Conservation (phyloP, 169 alveolate genomes). For the Theileria orientalis region DNA sequence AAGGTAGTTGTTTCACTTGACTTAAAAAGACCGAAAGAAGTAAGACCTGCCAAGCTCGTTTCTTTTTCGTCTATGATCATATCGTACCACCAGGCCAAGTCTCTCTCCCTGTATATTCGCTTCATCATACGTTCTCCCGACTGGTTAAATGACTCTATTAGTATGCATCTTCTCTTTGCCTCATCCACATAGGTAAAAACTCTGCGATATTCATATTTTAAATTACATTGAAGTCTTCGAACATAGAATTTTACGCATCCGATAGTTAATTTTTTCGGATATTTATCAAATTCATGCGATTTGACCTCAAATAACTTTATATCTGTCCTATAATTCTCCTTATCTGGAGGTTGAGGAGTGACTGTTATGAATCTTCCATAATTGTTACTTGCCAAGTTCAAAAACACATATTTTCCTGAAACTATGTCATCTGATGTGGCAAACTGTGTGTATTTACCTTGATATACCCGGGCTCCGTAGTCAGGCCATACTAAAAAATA, state of each 20-base stretch:
- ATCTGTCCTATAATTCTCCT: conserved; percentile 21
- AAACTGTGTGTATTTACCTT: neutral
- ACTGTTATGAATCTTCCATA: conserved; percentile 37
- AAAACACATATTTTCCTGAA: conserved; percentile 22
- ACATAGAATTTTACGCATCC: conserved; percentile 44
- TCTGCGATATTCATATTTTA: conserved; percentile 17
- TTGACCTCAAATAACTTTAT: conserved; percentile 23
- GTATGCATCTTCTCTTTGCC: conserved; percentile 21
- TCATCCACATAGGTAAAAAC: conserved; percentile 48
- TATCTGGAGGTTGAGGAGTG: conserved; percentile 20
- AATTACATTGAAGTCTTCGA: conserved; percentile 31
- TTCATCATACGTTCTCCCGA: conserved; percentile 20
- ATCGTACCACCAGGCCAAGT: conserved; percentile 58
- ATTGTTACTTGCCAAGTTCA: conserved; percentile 42
- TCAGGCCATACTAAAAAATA: conserved; percentile 14
- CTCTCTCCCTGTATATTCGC: conserved; percentile 36
- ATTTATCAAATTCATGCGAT: neutral
- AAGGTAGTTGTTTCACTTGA: neutral
- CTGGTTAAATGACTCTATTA: conserved; percentile 45
- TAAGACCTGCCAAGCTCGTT: neutral
- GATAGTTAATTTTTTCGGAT: conserved; percentile 14
- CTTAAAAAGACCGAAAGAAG: neutral
- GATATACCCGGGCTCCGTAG: neutral
- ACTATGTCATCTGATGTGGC: conserved; percentile 58
- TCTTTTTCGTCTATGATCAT: conserved; percentile 13